A percentile compares a stretch with the other conserved stretches of the same genome.
Conservation (phyloP, 75 land plant genomes). For the Larix kaempferi region DNA sequence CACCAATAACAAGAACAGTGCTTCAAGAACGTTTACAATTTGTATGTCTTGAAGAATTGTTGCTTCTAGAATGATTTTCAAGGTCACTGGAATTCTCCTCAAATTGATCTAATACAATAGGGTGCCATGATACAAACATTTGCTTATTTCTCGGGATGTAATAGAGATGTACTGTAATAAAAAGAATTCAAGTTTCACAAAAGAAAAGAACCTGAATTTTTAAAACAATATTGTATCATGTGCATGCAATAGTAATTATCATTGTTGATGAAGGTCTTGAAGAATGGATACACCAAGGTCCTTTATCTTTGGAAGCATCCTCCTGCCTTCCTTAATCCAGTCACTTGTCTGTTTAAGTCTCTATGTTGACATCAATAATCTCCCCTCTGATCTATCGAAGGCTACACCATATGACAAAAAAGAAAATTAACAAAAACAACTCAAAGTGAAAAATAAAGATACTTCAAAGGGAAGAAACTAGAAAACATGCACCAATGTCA, state of each 20-base stretch:
- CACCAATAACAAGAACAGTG: no score
- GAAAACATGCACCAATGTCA: neutral
- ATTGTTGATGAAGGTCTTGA: slow-evolving; percentile 65
- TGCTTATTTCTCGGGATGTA: no score
- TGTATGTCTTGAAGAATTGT: no score
- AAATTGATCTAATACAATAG: no score
- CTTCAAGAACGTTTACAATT: no score
- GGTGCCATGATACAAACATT: no score
- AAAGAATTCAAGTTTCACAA: no score
- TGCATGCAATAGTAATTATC: slow-evolving; percentile 55
- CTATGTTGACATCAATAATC: slow-evolving; percentile 47
- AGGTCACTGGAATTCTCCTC: no score
- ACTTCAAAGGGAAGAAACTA: neutral
- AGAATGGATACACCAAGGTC: slow-evolving; percentile 66
- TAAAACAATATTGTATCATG: slow-evolving; percentile 33
- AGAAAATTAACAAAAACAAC: neutral
- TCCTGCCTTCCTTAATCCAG: slow-evolving; percentile 46
- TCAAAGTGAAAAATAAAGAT: neutral
- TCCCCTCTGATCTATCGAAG: slow-evolving; percentile 51
- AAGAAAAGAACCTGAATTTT: no score
- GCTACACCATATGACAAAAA: slow-evolving; percentile 20
- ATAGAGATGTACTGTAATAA: no score
- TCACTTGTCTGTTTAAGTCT: slow-evolving; percentile 51
- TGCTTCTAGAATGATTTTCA: no score
- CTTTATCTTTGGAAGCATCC: slow-evolving; percentile 52